Percentiles rank a stretch among this genome's conserved stretches.
Evolutionary conservation across 768 basidiomycete species (phyloP).

Genomic region (Tylopilus vinaceipallidus): DNA sequence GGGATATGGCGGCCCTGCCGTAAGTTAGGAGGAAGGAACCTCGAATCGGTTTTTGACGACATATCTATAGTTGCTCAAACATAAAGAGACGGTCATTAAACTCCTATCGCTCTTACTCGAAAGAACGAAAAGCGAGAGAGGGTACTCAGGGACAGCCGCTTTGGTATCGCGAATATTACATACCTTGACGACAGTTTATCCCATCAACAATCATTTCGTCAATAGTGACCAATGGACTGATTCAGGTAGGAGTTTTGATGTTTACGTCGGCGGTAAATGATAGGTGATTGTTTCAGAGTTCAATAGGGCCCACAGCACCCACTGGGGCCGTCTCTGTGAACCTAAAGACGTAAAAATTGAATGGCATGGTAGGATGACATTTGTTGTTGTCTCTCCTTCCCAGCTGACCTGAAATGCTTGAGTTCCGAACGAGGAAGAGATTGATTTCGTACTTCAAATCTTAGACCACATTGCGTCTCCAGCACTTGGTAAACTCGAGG

Average conservation of each 20-base stretch:
- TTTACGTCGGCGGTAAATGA: slow-evolving; percentile 5
- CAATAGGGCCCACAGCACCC: slow-evolving; percentile 55
- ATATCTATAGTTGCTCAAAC: slow-evolving; percentile 57
- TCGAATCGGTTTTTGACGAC: background rate
- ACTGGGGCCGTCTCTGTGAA: slow-evolving; percentile 83
- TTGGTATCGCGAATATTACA: slow-evolving; percentile 73
- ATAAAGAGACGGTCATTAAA: slow-evolving; percentile 62
- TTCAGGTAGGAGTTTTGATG: slow-evolving; percentile 48
- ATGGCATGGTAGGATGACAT: slow-evolving; percentile 68
- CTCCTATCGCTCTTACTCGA: slow-evolving; percentile 68
- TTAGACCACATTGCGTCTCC: slow-evolving; percentile 67
- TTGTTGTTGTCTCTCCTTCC: background rate
- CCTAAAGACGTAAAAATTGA: slow-evolving; percentile 77
- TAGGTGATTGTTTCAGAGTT: slow-evolving; percentile 45
- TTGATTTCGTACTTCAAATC: slow-evolving; percentile 77
- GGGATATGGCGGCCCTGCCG: slow-evolving; percentile 65
- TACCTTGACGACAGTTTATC: slow-evolving; percentile 74
- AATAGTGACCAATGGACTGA: slow-evolving; percentile 80
- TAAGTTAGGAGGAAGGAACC: slow-evolving; percentile 32
- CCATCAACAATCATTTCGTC: slow-evolving; percentile 75
- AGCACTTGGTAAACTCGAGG: slow-evolving; percentile 63
- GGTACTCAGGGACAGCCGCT: slow-evolving; percentile 78
- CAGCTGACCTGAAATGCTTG: slow-evolving; percentile 31
- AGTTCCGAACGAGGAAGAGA: slow-evolving; percentile 53
- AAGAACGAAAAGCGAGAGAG: slow-evolving; percentile 84